Conservation (phyloP, 2,329 filamentous ascomycete genomes). For the Xylaria sp. region DNA sequence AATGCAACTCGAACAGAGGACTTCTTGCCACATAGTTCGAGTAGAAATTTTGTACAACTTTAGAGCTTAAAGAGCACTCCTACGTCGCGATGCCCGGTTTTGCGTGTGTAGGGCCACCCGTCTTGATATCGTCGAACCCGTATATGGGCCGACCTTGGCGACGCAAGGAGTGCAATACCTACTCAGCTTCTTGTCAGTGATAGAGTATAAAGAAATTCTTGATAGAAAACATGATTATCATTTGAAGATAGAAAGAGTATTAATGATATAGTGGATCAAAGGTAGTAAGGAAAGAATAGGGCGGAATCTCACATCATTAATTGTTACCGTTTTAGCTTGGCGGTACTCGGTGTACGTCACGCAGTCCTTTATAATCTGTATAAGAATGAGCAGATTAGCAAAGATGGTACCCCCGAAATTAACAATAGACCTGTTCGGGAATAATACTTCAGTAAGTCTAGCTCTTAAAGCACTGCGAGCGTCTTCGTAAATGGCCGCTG, state of each 20-base stretch:
- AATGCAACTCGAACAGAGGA: background rate
- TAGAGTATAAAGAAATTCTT: background rate
- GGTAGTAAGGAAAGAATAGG: background rate
- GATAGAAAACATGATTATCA: background rate
- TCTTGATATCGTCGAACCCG: slow-evolving; percentile 61
- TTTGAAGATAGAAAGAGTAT: background rate
- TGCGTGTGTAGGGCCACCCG: background rate
- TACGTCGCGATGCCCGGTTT: background rate
- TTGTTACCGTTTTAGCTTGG: slow-evolving; percentile 70
- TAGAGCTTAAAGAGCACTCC: background rate
- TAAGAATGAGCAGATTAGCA: background rate
- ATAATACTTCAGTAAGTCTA: slow-evolving; percentile 60
- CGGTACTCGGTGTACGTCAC: slow-evolving; percentile 65
- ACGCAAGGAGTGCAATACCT: slow-evolving; percentile 66
- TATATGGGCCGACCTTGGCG: slow-evolving; percentile 65
- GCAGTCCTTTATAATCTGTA: slow-evolving; percentile 63
- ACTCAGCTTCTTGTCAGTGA: slow-evolving; percentile 6
- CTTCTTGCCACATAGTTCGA: background rate
- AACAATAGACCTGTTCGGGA: background rate
- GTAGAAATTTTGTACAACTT: background rate
- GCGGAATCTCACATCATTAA: slow-evolving; percentile 65
- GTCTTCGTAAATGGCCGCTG: slow-evolving; percentile 71
- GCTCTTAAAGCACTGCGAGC: slow-evolving; percentile 62
- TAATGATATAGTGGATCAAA: background rate
- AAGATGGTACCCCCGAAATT: slow-evolving; percentile 10